phyloP scores from a whole-genome alignment of 1,284 basidiomycete genomes.

The Sporisorium graminicola region DNA sequence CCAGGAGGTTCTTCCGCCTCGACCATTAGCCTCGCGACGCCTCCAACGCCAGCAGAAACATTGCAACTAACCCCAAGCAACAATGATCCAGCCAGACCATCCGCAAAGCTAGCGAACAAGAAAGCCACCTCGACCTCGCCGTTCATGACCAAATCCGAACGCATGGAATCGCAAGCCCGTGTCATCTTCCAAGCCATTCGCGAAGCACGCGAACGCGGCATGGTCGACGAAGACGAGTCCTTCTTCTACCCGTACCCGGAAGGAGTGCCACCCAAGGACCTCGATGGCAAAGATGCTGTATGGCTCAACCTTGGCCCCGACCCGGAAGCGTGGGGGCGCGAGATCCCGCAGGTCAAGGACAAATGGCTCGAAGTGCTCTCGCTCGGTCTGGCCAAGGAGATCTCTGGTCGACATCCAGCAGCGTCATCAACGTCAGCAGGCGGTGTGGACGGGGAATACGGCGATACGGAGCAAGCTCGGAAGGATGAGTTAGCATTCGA shows the following conservation, averaged over 20 bases:
- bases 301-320: slow-evolving; percentile 49
- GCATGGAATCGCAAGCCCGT: slow-evolving; percentile 51
- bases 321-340: slow-evolving; percentile 41
- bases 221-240: slow-evolving; percentile 47
- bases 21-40: neutral
- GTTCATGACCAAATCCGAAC: slow-evolving; percentile 38
- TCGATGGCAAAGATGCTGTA: slow-evolving; percentile 23
- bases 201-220: slow-evolving; percentile 45
- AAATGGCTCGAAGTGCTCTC: slow-evolving; percentile 50
- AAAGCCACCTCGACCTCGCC: neutral
- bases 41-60: neutral
- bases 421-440: neutral
- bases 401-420: neutral
- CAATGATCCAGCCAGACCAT: neutral
- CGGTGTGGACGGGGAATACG: neutral
- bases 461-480: neutral
- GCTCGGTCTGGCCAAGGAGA: slow-evolving; percentile 40
- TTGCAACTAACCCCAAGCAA: neutral
- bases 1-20: neutral
- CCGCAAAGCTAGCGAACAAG: neutral
- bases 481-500: slow-evolving; percentile 15
- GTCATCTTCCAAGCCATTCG: slow-evolving; percentile 48
- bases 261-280: slow-evolving; percentile 34
- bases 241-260: slow-evolving; percentile 52
- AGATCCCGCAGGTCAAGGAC: slow-evolving; percentile 45